Evolutionary conservation across 148 eudicot genomes (phyloP).

Genomic region (Rhododendron mucronatum): DNA sequence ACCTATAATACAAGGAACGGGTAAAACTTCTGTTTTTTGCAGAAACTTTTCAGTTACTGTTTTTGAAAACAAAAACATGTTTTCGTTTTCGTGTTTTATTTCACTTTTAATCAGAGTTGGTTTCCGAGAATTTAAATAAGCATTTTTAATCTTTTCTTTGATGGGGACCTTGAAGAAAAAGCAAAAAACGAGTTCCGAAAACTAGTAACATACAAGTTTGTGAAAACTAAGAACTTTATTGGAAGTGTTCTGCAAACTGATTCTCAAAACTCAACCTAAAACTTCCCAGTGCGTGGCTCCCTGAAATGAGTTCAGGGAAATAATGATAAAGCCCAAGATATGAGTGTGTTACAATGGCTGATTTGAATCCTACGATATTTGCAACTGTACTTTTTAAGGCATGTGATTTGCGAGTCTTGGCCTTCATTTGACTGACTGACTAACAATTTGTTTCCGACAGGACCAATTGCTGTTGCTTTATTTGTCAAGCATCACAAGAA

Average conservation of each 20-base stretch:
- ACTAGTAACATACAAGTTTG: not conserved
- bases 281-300: not conserved
- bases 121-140: not conserved
- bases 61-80: not conserved
- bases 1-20: not conserved
- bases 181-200: not conserved
- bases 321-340: not conserved
- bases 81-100: not conserved
- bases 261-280: not conserved
- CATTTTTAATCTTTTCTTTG: not conserved
- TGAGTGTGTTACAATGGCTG: not conserved
- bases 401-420: not conserved
- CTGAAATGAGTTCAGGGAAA: not conserved
- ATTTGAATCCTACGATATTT: not conserved
- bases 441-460: conserved; percentile 27
- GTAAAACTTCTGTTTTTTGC: not conserved
- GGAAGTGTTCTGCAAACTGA: not conserved
- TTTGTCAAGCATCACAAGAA: conserved; percentile 92
- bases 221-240: not conserved
- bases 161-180: not conserved
- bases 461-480: conserved; percentile 81
- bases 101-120: not conserved
- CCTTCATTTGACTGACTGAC: not conserved
- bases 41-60: not conserved
- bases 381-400: not conserved